These are phyloP conservation scores for Lentinula novae-zelandiae DNA, from an alignment of 1,284 basidiomycete genomes.

Conservation along the genomic window DNA sequence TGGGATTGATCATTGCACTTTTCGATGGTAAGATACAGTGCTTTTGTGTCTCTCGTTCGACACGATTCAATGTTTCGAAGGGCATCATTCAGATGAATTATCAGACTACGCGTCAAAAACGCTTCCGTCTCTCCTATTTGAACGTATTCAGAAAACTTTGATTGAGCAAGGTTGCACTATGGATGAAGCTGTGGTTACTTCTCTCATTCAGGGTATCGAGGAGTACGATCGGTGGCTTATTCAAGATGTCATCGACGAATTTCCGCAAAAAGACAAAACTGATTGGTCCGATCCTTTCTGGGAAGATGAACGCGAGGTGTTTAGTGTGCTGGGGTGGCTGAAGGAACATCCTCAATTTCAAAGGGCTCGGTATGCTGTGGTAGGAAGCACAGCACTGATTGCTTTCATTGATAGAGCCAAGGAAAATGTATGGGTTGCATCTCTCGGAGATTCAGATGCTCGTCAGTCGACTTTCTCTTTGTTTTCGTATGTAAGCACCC, in stretches of 20 bases:
- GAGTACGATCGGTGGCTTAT: constrained; percentile 14
- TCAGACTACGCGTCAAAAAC: constrained; percentile 5
- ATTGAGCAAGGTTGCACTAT: not conserved
- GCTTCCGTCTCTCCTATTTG: constrained; percentile 7
- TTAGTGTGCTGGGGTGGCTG: constrained; percentile 2
- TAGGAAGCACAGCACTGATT: constrained; percentile 14
- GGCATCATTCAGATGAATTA: constrained; percentile 10
- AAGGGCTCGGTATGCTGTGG: constrained; percentile 5
- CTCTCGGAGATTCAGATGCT: constrained; percentile 16
- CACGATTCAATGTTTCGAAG: not conserved
- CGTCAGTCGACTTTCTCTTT: not conserved
- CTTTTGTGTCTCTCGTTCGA: not conserved
- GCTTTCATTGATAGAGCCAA: constrained; percentile 9
- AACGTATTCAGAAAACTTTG: constrained; percentile 6
- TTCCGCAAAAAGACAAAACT: not conserved
- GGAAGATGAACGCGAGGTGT: constrained; percentile 6
- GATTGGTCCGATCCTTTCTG: constrained; percentile 12
- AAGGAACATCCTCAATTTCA: constrained; percentile 2
- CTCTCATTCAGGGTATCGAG: constrained; percentile 12
- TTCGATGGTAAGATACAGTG: constrained; percentile 9
- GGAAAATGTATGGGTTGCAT: constrained; percentile 14
- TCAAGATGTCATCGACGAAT: not conserved
- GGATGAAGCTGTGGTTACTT: constrained; percentile 1
- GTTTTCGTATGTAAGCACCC: too few relatives aligned
- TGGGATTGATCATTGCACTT: constrained; percentile 12